Percentiles rank a stretch among this genome's conserved stretches.
phyloP scores from a whole-genome alignment of 345 rosid genomes.

The Turritis glabra region DNA sequence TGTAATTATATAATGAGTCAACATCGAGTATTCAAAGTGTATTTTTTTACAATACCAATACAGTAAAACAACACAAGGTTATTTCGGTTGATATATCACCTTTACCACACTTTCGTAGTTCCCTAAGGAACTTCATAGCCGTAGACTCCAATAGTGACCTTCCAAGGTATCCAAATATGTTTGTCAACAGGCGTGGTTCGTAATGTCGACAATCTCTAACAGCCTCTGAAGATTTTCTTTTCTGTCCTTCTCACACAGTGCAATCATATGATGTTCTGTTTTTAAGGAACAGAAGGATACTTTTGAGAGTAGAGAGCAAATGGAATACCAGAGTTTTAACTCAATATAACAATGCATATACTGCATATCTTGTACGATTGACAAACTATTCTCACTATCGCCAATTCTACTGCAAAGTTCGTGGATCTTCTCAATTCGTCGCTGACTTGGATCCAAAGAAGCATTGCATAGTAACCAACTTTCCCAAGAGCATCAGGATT shows the following conservation, averaged over 20 bases:
- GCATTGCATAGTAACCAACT: too few relatives aligned
- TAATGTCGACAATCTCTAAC: slow-evolving; percentile 60
- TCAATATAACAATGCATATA: too few relatives aligned
- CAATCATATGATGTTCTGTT: slow-evolving; percentile 67
- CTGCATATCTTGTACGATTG: slow-evolving; percentile 51
- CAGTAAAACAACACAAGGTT: too few relatives aligned
- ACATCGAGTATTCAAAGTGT: too few relatives aligned
- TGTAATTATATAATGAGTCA: neutral
- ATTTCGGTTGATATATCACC: too few relatives aligned
- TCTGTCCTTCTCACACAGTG: slow-evolving; percentile 63
- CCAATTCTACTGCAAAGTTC: too few relatives aligned
- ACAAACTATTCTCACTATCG: too few relatives aligned
- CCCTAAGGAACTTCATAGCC: slow-evolving; percentile 58
- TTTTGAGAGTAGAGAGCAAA: neutral
- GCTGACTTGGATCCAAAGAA: too few relatives aligned
- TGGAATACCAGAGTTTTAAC: neutral
- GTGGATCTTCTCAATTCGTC: too few relatives aligned
- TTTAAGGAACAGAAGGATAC: neutral
- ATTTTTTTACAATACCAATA: too few relatives aligned
- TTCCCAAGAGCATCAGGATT: too few relatives aligned
- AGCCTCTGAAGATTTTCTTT: slow-evolving; percentile 52
- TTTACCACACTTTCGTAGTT: slow-evolving; percentile 63
- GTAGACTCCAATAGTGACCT: slow-evolving; percentile 53
- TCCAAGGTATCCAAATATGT: slow-evolving; percentile 66
- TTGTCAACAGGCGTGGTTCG: slow-evolving; percentile 34